Evolutionary conservation across 1,139 yeast species (phyloP), one percentile per base, ranked within the genome.

Genomic region (Hansenula sp.): DNA sequence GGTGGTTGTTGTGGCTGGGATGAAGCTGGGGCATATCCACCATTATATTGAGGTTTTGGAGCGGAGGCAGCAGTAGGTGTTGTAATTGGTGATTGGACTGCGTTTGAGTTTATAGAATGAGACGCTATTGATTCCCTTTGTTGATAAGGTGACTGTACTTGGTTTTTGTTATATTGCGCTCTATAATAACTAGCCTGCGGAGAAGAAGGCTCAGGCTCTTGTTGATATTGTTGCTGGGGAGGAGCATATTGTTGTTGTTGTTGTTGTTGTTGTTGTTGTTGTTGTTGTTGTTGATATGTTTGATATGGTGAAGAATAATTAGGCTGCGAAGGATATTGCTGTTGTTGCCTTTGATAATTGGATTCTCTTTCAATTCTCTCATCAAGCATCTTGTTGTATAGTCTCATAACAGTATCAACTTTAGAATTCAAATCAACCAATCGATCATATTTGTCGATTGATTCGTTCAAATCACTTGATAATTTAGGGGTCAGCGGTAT

Each of bases 361-460:
- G 49, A 25, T n/a, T 55, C 60, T 27, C 51, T 50, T 55, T 61
- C 57, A 56, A 57, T 55, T 60, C 90, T 75, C 33, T 78, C 75
- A 53, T 93, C 96, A 48, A 91, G 70, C 44, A 86, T 74, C 49
- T 78, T 78, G 61, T 93, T 96, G 59, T 93, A 93, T 40, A 85
- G 72, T 49, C 86, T 74, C 56, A 84, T 78, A 29, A 90, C 85
- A 3, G 94, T 84, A 41, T 87, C 81, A 43, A 93, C 75, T 59
- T 93, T 89, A 39, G 87, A 81, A 63, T 88, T 90, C 76, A 89
- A 72, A 47, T 87, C 93, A 51, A 87, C 78, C 48, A 85, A 76
- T 21, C 68, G 65, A 46, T 88, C 95, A 55, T 90, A 81, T 57
- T 81, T 84, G 41, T 77, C 76, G 31, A 81, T 75, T 1, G 91